phyloP scores from a whole-genome alignment of 768 basidiomycete species.

The Lactarius sanguifluus region DNA sequence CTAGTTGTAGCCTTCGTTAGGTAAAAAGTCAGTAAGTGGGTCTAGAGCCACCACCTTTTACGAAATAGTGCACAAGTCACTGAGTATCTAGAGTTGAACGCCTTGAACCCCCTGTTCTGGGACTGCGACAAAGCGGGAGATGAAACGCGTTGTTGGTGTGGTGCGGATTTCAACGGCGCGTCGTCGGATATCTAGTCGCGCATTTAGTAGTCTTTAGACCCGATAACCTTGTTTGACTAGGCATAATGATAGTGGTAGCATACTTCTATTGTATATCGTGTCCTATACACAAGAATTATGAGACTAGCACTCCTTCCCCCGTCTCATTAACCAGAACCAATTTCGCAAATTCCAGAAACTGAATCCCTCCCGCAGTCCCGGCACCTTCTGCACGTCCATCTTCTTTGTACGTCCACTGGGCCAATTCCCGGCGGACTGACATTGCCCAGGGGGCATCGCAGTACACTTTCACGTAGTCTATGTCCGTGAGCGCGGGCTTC shows the following conservation, averaged over 20 bases:
- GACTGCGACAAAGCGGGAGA: background rate
- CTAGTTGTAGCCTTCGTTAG: background rate
- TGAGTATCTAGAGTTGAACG: background rate
- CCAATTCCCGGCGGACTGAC: slow-evolving; percentile 11
- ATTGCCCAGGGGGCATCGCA: slow-evolving; percentile 23
- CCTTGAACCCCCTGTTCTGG: background rate
- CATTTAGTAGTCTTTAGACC: background rate
- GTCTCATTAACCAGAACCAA: slow-evolving; percentile 18
- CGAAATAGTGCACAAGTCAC: background rate
- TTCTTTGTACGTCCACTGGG: slow-evolving; percentile 13
- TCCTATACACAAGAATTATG: background rate
- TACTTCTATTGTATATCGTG: background rate
- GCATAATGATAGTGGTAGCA: background rate
- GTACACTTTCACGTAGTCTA: slow-evolving; percentile 24
- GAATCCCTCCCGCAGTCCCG: background rate
- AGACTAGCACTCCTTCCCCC: slow-evolving; percentile 24
- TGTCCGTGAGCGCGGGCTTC: slow-evolving; percentile 16
- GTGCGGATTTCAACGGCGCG: background rate
- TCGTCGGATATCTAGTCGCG: background rate
- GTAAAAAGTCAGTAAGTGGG: background rate
- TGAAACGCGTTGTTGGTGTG: background rate
- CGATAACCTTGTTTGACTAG: background rate
- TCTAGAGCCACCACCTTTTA: background rate
- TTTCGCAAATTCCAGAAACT: slow-evolving; percentile 18
- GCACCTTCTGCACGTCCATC: background rate